Conservation (phyloP, 169 alveolate genomes). For the Cryptosporidium parvum region DNA sequence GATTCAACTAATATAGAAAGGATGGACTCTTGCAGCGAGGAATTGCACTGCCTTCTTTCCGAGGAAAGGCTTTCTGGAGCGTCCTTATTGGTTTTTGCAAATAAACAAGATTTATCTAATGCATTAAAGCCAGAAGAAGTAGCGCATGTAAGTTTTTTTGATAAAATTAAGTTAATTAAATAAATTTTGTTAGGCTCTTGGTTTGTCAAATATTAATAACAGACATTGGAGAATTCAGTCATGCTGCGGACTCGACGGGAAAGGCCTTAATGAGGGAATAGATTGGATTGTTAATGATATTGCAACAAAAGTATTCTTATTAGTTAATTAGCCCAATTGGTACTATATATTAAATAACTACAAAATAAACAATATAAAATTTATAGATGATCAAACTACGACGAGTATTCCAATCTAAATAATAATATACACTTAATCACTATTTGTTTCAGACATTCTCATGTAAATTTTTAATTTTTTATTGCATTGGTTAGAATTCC, state of each 20-base stretch:
- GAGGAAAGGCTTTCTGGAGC: constrained; percentile 91
- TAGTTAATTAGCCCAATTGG: constrained; percentile 29
- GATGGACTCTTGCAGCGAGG: constrained; percentile 94
- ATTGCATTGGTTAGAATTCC: constrained; percentile 58
- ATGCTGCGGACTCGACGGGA: constrained; percentile 93
- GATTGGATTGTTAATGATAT: constrained; percentile 95
- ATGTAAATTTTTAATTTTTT: constrained; percentile 33
- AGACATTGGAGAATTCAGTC: constrained; percentile 95
- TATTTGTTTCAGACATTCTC: neutral
- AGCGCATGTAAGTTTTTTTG: constrained; percentile 60
- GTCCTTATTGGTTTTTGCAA: constrained; percentile 90
- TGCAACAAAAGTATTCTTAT: constrained; percentile 88
- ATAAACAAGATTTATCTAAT: constrained; percentile 96
- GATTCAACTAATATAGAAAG: constrained; percentile 97
- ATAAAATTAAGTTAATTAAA: neutral
- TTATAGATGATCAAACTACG: neutral
- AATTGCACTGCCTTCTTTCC: constrained; percentile 91
- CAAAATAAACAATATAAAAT: neutral
- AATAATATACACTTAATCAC: neutral
- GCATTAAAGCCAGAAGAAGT: constrained; percentile 90
- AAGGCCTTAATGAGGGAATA: constrained; percentile 94
- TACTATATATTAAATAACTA: neutral
- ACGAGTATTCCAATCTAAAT: neutral
- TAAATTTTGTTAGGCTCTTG: constrained; percentile 71
- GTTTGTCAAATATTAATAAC: constrained; percentile 34